Percentiles rank a stretch among this genome's conserved stretches.
Conservation (phyloP, 23 red algal genomes). For the Gracilaria domingensis region DNA sequence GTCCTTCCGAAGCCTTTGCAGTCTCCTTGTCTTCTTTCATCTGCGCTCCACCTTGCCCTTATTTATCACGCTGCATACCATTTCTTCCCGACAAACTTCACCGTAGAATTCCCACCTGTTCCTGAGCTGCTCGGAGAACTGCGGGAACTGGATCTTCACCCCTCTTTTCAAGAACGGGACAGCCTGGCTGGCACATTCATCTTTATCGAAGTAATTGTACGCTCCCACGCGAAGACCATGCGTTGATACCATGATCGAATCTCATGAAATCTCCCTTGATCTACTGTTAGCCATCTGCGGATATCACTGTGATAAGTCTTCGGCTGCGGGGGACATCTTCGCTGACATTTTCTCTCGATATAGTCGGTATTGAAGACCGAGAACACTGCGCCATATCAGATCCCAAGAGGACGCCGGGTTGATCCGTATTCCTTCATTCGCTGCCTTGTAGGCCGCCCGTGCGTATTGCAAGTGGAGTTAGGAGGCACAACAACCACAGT, state of each 20-base stretch:
- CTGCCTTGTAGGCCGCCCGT: background rate
- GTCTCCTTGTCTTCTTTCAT: background rate
- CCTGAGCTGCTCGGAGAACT: background rate
- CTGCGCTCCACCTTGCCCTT: background rate
- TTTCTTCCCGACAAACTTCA: background rate
- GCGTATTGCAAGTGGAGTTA: background rate
- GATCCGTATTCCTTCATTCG: background rate
- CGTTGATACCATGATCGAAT: background rate
- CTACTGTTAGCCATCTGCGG: background rate
- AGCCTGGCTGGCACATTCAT: background rate
- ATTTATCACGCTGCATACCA: background rate
- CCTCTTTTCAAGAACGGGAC: background rate
- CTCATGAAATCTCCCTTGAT: background rate
- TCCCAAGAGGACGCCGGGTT: background rate
- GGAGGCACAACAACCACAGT: background rate
- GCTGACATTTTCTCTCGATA: conserved; percentile 1
- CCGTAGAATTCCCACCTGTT: background rate
- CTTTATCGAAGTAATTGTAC: background rate
- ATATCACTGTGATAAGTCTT: background rate
- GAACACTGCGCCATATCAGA: background rate
- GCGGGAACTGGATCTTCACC: background rate
- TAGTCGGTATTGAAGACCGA: background rate
- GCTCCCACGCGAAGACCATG: background rate
- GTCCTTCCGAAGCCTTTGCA: background rate
- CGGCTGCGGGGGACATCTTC: background rate